Conservation (phyloP, 352 stramenopile species). For the Globisporangium yorkense region DNA sequence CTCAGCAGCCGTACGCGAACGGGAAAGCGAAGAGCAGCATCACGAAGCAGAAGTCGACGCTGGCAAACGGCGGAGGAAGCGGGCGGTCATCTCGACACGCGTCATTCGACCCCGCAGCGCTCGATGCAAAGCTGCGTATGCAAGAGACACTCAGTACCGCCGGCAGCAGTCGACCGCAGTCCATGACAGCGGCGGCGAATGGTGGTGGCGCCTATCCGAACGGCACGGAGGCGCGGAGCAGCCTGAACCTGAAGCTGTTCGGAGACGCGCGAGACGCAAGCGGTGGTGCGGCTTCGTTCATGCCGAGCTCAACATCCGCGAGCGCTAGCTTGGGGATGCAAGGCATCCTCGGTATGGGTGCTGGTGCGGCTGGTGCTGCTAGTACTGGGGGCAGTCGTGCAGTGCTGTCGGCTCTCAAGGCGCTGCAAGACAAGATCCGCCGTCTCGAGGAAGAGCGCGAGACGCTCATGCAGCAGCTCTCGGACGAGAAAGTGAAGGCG, state of each 20-base stretch:
- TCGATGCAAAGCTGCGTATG: slow-evolving; percentile 9
- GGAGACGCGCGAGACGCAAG: neutral
- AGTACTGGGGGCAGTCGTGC: slow-evolving; percentile 43
- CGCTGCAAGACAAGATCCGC: slow-evolving; percentile 73
- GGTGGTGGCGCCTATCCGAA: neutral
- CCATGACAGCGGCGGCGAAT: slow-evolving; percentile 5
- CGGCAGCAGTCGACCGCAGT: slow-evolving; percentile 13
- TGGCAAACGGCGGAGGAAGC: neutral
- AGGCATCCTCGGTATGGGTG: slow-evolving; percentile 3
- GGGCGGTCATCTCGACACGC: slow-evolving; percentile 4
- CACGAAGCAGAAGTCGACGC: neutral
- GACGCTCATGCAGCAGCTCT: slow-evolving; percentile 50
- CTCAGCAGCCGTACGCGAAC: slow-evolving; percentile 9
- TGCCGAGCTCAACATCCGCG: neutral
- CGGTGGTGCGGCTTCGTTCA: neutral
- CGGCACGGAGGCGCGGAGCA: slow-evolving; percentile 9
- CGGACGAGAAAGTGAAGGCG: slow-evolving; percentile 39
- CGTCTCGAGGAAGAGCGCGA: slow-evolving; percentile 64
- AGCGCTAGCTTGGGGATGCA: slow-evolving; percentile 6
- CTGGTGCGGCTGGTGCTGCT: slow-evolving; percentile 10
- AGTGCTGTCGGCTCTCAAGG: slow-evolving; percentile 65
- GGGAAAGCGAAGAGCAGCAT: slow-evolving; percentile 6
- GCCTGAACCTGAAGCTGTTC: slow-evolving; percentile 29
- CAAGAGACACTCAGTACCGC: slow-evolving; percentile 3
- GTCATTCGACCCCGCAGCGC: slow-evolving; percentile 18